phyloP scores from a whole-genome alignment of 768 basidiomycete genomes.

The Cystofilobasidium ferigula region DNA sequence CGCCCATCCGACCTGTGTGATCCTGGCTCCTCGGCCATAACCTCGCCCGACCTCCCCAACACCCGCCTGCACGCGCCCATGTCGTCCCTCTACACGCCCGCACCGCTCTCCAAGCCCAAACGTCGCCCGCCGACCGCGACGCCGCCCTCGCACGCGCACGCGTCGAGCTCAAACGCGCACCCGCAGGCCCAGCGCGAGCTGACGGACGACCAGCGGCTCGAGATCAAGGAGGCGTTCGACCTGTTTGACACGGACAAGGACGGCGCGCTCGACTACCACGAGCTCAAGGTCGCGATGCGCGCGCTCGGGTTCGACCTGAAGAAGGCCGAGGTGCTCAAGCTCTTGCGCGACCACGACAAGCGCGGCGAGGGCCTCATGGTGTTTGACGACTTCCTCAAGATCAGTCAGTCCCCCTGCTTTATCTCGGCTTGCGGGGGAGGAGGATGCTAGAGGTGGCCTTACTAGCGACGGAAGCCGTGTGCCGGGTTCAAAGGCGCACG shows the following conservation, averaged over 20 bases:
- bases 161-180: not conserved
- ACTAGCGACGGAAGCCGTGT: too few species aligned
- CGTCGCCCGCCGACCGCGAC: constrained; percentile 3
- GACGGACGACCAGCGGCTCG: constrained; percentile 54
- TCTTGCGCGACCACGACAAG: constrained; percentile 82
- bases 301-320: constrained; percentile 96
- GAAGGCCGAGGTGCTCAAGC: constrained; percentile 93
- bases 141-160: not conserved
- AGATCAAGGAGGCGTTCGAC: constrained; percentile 97
- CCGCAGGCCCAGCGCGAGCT: constrained; percentile 23
- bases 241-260: constrained; percentile 99
- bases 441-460: too few species aligned
- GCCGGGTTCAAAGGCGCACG: too few species aligned
- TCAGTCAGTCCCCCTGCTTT: constrained; percentile 50
- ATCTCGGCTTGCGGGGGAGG: too few species aligned
- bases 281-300: constrained; percentile 96
- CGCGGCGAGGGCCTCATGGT: constrained; percentile 66
- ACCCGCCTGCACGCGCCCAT: not conserved
- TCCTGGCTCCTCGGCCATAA: too few species aligned
- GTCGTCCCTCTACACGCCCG: constrained; percentile 19
- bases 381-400: constrained; percentile 84
- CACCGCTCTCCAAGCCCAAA: constrained; percentile 9
- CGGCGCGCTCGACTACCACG: constrained; percentile 90
- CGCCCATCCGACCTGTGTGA: too few species aligned
- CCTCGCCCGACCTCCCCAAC: not conserved